These are phyloP conservation scores for Stenocarpella maydis DNA, from an alignment of 2,329 filamentous ascomycete species.

Conservation along the genomic window DNA sequence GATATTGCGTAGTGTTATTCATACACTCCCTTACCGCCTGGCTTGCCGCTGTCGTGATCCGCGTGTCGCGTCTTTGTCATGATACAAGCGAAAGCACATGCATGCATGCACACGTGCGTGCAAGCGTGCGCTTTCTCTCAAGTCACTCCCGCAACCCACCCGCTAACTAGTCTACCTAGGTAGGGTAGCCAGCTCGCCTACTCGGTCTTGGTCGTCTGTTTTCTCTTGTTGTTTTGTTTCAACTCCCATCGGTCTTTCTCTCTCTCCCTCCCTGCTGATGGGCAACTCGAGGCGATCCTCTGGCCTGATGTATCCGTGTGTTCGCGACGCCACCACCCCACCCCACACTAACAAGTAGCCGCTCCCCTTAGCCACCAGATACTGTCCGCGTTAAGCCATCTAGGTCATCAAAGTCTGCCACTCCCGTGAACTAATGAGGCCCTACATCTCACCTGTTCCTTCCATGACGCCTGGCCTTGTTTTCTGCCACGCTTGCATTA, in stretches of 20 bases:
- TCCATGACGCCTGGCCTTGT: not conserved
- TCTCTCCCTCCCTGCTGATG: not conserved
- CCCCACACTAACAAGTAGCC: not conserved
- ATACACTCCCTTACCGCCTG: constrained; percentile 6
- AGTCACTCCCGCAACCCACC: not conserved
- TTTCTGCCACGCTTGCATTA: constrained; percentile 18
- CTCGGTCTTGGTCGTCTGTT: not conserved
- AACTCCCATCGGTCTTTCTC: no score
- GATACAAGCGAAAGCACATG: constrained; percentile 15
- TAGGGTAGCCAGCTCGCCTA: not conserved
- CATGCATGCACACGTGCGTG: not conserved
- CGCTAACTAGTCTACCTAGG: no score
- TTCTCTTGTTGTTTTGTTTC: not conserved
- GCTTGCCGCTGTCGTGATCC: constrained; percentile 7
- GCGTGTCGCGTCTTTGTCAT: not conserved
- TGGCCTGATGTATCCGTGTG: constrained; percentile 10
- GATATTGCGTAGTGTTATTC: not conserved
- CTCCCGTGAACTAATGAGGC: not conserved
- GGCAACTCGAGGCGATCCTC: constrained; percentile 14
- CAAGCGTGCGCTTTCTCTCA: not conserved
- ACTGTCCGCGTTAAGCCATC: not conserved
- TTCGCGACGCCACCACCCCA: constrained; percentile 8
- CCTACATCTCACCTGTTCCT: not conserved
- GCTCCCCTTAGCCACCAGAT: not conserved
- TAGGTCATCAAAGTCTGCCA: constrained; percentile 11